These are phyloP conservation scores for Botrytis galanthina DNA, from an alignment of 2,329 filamentous ascomycete species.

Conservation along the genomic window DNA sequence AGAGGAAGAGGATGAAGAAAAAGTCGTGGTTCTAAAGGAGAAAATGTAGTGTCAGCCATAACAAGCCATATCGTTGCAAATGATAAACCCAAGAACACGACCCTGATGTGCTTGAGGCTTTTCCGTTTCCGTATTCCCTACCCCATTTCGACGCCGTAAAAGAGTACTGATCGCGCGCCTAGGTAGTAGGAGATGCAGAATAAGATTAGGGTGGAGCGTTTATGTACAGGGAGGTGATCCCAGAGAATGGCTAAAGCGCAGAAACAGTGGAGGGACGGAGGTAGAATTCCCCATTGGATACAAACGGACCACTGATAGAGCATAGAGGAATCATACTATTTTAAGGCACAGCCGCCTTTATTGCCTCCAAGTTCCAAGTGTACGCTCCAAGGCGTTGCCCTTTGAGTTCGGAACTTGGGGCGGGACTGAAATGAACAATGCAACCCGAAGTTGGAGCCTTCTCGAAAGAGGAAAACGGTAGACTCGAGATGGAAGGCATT, in stretches of 20 bases:
- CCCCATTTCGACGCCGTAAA: conserved; percentile 2
- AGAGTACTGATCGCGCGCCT: conserved; percentile 13
- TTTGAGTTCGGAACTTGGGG: background rate
- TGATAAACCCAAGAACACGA: background rate
- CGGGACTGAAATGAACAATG: background rate
- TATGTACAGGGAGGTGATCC: conserved; percentile 12
- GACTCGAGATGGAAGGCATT: background rate
- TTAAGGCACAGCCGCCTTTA: conserved; percentile 1
- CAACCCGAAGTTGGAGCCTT: background rate
- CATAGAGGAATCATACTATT: conserved; percentile 10
- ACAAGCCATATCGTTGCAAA: background rate
- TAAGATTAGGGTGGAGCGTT: conserved; percentile 19
- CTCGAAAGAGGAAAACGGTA: background rate
- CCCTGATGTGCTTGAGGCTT: conserved; percentile 1
- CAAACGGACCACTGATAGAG: conserved; percentile 3
- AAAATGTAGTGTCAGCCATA: conserved; percentile 10
- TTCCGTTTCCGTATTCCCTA: conserved; percentile 2
- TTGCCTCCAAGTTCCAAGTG: background rate
- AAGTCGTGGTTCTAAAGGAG: conserved; percentile 11
- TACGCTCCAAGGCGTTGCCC: background rate
- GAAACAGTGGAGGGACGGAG: background rate
- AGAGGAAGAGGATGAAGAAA: background rate
- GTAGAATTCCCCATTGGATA: background rate
- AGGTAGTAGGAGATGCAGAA: conserved; percentile 6
- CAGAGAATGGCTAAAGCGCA: conserved; percentile 14